These are phyloP conservation scores for Daldinia eschscholtzii DNA, from an alignment of 2,329 filamentous ascomycete species.

Conservation along the genomic window DNA sequence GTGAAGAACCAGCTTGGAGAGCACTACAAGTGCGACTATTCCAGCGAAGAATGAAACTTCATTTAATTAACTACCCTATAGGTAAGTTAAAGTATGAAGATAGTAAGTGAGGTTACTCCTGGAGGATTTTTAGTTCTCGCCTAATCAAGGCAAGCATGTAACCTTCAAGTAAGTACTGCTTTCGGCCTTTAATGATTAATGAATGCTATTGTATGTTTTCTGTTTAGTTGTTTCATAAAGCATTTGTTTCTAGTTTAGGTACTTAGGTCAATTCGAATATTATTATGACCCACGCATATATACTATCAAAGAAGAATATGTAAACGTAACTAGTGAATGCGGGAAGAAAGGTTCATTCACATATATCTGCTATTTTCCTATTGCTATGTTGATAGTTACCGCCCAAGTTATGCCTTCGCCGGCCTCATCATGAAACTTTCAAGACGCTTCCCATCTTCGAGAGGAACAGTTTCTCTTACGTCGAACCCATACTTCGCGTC, in stretches of 20 bases:
- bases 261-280: background rate
- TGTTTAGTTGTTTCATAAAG: background rate
- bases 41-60: background rate
- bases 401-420: constrained; percentile 15
- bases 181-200: background rate
- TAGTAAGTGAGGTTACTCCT: background rate
- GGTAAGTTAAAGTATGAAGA: background rate
- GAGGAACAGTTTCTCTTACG: constrained; percentile 53
- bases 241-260: background rate
- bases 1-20: constrained; percentile 21
- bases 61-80: background rate
- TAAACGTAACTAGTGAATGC: background rate
- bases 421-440: constrained; percentile 56
- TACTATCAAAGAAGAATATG: background rate
- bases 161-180: background rate
- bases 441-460: constrained; percentile 53
- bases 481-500: constrained; percentile 63
- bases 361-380: background rate
- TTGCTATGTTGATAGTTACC: background rate
- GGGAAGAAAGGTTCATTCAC: too few species aligned
- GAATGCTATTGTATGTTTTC: background rate
- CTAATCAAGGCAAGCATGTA: background rate
- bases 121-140: background rate
- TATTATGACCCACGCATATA: background rate
- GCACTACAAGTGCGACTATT: background rate